These are phyloP conservation scores for Chlamydomonas applanata DNA, from an alignment of 139 green algal genomes.

Conservation along the genomic window DNA sequence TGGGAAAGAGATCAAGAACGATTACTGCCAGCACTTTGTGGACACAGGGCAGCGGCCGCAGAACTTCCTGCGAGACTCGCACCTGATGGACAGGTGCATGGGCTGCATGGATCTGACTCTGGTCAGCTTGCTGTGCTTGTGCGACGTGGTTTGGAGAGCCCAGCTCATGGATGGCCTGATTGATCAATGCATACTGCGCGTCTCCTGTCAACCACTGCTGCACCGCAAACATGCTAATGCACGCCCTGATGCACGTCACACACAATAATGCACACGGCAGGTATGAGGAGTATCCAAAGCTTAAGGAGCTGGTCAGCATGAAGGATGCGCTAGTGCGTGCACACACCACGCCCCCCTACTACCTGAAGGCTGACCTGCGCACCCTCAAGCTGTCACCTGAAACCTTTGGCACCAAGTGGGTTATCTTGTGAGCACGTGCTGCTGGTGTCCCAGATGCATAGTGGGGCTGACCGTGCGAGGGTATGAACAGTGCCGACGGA, in stretches of 20 bases:
- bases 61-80: conserved; percentile 77
- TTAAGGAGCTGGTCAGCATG: conserved; percentile 64
- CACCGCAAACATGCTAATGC: too few relatives aligned
- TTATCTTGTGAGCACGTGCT: too few relatives aligned
- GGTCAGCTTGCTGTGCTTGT: not conserved
- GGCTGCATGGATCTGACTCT: too few relatives aligned
- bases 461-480: too few relatives aligned
- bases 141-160: not conserved
- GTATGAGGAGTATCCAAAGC: conserved; percentile 82
- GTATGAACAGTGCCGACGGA: too few relatives aligned
- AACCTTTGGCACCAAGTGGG: conserved; percentile 69
- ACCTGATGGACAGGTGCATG: conserved; percentile 49
- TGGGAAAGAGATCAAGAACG: conserved; percentile 42
- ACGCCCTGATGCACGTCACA: too few relatives aligned
- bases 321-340: conserved; percentile 58
- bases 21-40: conserved; percentile 88
- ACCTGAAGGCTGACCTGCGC: conserved; percentile 64
- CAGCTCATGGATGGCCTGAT: not conserved
- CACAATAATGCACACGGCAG: too few relatives aligned
- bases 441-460: too few relatives aligned
- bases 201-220: too few relatives aligned
- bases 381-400: conserved; percentile 43
- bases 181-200: too few relatives aligned
- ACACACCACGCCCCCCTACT: conserved; percentile 49
- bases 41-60: conserved; percentile 76